A percentile compares a stretch with the other conserved stretches of the same genome.
Evolutionary conservation across 352 stramenopile species (phyloP).

Genomic region (Halophytophthora batemanensis): DNA sequence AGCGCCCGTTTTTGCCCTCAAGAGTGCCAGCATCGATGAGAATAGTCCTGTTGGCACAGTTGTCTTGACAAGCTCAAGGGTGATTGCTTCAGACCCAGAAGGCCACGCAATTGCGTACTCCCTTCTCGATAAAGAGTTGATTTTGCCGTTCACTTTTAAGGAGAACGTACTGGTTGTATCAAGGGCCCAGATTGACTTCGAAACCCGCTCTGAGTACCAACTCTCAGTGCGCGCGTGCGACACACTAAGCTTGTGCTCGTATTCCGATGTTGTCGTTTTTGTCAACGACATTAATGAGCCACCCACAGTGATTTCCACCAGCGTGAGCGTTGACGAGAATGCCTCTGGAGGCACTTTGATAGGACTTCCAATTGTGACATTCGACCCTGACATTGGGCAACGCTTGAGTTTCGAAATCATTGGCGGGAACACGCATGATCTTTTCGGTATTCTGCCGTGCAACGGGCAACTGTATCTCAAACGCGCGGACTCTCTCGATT

Average conservation of each 20-base stretch:
- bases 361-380: slow-evolving; percentile 14
- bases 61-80: slow-evolving; percentile 4
- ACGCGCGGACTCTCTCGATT: slow-evolving; percentile 34
- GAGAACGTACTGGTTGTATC: slow-evolving; percentile 17
- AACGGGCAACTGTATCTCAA: slow-evolving; percentile 52
- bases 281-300: slow-evolving; percentile 25
- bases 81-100: slow-evolving; percentile 19
- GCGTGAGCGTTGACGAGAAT: slow-evolving; percentile 20
- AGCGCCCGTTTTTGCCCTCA: slow-evolving; percentile 30
- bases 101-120: slow-evolving; percentile 9
- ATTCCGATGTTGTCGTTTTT: slow-evolving; percentile 7
- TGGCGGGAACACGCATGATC: slow-evolving; percentile 17
- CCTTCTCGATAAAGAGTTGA: background rate
- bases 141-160: slow-evolving; percentile 17
- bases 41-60: slow-evolving; percentile 18
- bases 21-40: slow-evolving; percentile 12
- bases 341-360: slow-evolving; percentile 8
- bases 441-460: slow-evolving; percentile 47
- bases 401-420: slow-evolving; percentile 21
- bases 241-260: slow-evolving; percentile 7
- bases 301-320: slow-evolving; percentile 11
- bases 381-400: slow-evolving; percentile 20
- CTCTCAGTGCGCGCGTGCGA: slow-evolving; percentile 20
- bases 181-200: slow-evolving; percentile 15
- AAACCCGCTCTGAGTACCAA: slow-evolving; percentile 6